Evolutionary conservation across 108 stramenopile genomes (phyloP).

Genomic region (Cyclotella baltica): DNA sequence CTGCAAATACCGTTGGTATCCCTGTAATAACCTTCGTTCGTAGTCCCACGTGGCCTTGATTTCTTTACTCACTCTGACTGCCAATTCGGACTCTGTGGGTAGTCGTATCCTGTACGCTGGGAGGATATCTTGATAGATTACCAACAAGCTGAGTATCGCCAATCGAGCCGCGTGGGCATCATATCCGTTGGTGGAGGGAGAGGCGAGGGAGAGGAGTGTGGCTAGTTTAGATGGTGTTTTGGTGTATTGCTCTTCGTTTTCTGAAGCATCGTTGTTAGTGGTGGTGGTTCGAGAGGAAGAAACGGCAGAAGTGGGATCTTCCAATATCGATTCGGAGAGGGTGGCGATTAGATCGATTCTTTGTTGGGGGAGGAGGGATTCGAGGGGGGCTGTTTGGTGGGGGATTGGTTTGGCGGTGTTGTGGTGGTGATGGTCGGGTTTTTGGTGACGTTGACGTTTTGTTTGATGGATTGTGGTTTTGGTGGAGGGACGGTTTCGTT

Average conservation of each 20-base stretch:
- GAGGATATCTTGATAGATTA: slow-evolving; percentile 92
- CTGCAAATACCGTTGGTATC: slow-evolving; percentile 87
- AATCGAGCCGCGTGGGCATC: slow-evolving; percentile 76
- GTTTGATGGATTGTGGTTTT: slow-evolving; percentile 12
- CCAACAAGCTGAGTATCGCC: slow-evolving; percentile 84
- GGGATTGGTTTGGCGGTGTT: slow-evolving; percentile 19
- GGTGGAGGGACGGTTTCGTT: slow-evolving; percentile 27
- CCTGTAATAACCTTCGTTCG: slow-evolving; percentile 75
- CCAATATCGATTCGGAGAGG: slow-evolving; percentile 76
- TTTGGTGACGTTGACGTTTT: slow-evolving; percentile 24
- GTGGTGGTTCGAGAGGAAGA: slow-evolving; percentile 31
- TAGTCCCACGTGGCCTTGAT: slow-evolving; percentile 78
- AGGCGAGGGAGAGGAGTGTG: slow-evolving; percentile 61
- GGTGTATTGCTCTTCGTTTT: slow-evolving; percentile 19
- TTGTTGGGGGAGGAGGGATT: slow-evolving; percentile 41
- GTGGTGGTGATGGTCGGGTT: slow-evolving; percentile 15
- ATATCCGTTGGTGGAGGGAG: slow-evolving; percentile 62
- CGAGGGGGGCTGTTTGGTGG: slow-evolving; percentile 26
- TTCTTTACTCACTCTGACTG: slow-evolving; percentile 87
- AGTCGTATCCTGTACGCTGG: slow-evolving; percentile 92
- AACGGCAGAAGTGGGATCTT: slow-evolving; percentile 75
- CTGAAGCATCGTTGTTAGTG: background rate
- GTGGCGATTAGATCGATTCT: slow-evolving; percentile 78
- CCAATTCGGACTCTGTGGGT: slow-evolving; percentile 82
- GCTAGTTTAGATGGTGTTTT: slow-evolving; percentile 66